Percentiles rank a stretch among this genome's conserved stretches.
phyloP scores from a whole-genome alignment of 208 protist species.

The Leishmania aethiopica region DNA sequence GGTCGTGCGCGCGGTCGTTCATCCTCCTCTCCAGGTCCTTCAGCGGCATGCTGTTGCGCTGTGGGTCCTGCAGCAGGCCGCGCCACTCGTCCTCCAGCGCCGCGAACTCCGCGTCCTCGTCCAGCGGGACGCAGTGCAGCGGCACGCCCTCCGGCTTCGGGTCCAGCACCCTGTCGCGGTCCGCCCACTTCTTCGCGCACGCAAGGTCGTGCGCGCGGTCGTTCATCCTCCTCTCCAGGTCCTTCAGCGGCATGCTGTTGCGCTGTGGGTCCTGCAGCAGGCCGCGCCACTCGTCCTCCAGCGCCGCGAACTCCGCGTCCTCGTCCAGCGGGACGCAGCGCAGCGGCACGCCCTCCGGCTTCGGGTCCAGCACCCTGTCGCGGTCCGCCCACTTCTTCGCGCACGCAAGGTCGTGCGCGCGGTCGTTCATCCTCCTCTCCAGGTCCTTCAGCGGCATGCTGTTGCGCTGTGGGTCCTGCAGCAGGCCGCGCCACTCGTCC shows the following conservation, averaged over 20 bases:
- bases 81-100: constrained; percentile 31
- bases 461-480: constrained; percentile 33
- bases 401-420: background rate
- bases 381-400: constrained; percentile 33
- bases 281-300: constrained; percentile 30
- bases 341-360: constrained; percentile 55
- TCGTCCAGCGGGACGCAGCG: constrained; percentile 37
- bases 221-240: constrained; percentile 40
- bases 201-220: too few relatives aligned
- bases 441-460: constrained; percentile 14
- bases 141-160: constrained; percentile 51
- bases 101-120: constrained; percentile 40
- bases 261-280: constrained; percentile 8
- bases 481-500: constrained; percentile 18
- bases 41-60: background rate
- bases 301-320: constrained; percentile 31
- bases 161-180: constrained; percentile 44
- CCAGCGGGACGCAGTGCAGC: constrained; percentile 36
- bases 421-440: constrained; percentile 39
- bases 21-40: constrained; percentile 35
- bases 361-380: constrained; percentile 34
- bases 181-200: too few relatives aligned
- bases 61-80: constrained; percentile 9
- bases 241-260: background rate
- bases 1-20: constrained; percentile 48